These are phyloP conservation scores for Fusarium brachygibbosum DNA, from an alignment of 2,329 filamentous ascomycete genomes.

Conservation along the genomic window DNA sequence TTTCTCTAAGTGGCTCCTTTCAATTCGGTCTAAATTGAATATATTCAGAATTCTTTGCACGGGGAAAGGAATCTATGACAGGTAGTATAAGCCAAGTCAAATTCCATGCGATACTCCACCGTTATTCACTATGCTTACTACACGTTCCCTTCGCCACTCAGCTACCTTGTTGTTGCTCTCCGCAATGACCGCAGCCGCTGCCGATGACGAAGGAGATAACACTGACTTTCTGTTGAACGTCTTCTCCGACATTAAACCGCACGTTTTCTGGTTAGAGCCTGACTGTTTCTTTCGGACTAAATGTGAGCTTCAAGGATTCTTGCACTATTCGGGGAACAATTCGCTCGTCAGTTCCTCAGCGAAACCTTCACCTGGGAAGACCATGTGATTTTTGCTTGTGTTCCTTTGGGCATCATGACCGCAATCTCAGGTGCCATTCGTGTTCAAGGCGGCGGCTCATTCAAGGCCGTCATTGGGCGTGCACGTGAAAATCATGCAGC, in stretches of 20 bases:
- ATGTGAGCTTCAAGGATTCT: not conserved
- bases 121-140: rapidly evolving
- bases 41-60: not conserved
- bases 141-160: not conserved
- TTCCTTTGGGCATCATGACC: not conserved
- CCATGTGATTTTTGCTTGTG: not conserved
- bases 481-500: not conserved
- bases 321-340: not conserved
- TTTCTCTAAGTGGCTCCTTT: too few species aligned
- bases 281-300: too few species aligned
- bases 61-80: not conserved
- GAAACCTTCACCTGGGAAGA: not conserved
- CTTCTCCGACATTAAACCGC: not conserved
- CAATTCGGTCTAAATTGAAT: not conserved
- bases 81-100: rapidly evolving
- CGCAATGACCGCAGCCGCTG: not conserved
- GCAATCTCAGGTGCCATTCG: not conserved
- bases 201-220: not conserved
- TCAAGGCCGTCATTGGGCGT: not conserved
- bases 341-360: not conserved
- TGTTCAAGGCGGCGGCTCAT: rapidly evolving
- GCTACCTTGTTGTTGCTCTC: not conserved
- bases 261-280: not conserved
- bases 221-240: slow-evolving; percentile 6
- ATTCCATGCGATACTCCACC: not conserved